These are phyloP conservation scores for Pseudomonodictys pantanalensis DNA, from an alignment of 495 filamentous ascomycete genomes.

Conservation along the genomic window DNA sequence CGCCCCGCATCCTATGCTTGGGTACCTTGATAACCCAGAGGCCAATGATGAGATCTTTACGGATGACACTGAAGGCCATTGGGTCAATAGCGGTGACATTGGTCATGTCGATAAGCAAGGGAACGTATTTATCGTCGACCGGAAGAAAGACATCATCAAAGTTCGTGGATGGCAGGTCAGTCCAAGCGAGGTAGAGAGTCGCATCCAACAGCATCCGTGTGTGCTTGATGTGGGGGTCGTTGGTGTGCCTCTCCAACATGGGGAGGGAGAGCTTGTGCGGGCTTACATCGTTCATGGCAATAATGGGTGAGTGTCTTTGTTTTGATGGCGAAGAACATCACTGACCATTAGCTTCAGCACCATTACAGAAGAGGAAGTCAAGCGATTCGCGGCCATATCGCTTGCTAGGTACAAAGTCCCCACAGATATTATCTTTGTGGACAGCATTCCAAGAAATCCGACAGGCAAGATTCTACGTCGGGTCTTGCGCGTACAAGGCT, in stretches of 20 bases:
- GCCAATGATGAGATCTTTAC: background rate
- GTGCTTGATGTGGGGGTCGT: constrained; percentile 4
- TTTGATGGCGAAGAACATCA: too few relatives aligned
- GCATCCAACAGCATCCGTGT: constrained; percentile 1
- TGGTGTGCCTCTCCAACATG: background rate
- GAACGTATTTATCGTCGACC: constrained; percentile 4
- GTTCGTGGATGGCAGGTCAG: constrained; percentile 15
- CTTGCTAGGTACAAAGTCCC: background rate
- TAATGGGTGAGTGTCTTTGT: background rate
- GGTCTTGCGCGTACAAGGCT: background rate
- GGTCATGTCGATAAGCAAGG: background rate
- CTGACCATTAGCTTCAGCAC: background rate
- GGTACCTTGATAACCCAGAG: background rate
- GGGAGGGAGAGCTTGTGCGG: background rate
- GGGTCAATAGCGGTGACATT: constrained; percentile 12
- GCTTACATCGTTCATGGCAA: background rate
- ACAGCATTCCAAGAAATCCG: constrained; percentile 2
- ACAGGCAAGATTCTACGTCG: constrained; percentile 7
- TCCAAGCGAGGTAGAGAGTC: constrained; percentile 3
- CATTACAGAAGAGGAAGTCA: background rate
- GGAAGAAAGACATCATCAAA: constrained; percentile 21
- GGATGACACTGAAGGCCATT: background rate
- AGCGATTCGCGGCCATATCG: background rate
- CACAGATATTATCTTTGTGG: constrained; percentile 1
- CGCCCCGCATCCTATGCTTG: background rate